Evolutionary conservation across 192 early-diverging fungal genomes (phyloP).

Genomic region (Entrophospora sp.): DNA sequence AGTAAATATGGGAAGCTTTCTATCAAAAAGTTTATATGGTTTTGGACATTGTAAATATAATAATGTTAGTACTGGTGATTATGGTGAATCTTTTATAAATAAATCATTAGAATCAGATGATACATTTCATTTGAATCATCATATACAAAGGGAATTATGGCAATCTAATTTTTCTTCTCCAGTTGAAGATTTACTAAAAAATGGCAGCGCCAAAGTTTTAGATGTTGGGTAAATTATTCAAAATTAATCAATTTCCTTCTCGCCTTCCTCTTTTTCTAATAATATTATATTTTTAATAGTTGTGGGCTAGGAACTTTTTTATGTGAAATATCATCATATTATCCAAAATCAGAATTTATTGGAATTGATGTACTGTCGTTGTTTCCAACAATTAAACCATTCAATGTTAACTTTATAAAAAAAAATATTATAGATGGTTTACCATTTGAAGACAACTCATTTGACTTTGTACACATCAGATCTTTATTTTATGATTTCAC

Average conservation of each 20-base stretch:
- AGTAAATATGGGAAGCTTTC: too few relatives aligned
- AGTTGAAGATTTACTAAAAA: conserved; percentile 26
- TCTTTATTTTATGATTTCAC: background rate
- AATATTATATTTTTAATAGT: too few relatives aligned
- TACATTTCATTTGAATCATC: background rate
- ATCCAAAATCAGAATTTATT: background rate
- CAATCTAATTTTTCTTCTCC: conserved; percentile 30
- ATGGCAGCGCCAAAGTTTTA: conserved; percentile 24
- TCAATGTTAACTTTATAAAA: conserved; percentile 3
- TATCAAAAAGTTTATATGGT: too few relatives aligned
- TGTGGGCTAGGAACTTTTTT: background rate
- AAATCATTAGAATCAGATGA: too few relatives aligned
- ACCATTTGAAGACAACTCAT: conserved; percentile 7
- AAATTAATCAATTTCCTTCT: too few relatives aligned
- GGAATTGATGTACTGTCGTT: background rate
- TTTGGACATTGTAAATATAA: too few relatives aligned
- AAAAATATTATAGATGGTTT: background rate
- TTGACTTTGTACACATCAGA: conserved; percentile 16
- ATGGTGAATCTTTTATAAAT: too few relatives aligned
- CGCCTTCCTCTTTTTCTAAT: too few relatives aligned
- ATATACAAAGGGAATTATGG: background rate
- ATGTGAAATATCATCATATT: background rate
- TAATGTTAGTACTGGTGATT: too few relatives aligned
- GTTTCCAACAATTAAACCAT: background rate
- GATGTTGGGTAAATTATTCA: conserved; percentile 31